phyloP scores from a whole-genome alignment of 495 filamentous ascomycete species.

The Aspergillus asperescens region DNA sequence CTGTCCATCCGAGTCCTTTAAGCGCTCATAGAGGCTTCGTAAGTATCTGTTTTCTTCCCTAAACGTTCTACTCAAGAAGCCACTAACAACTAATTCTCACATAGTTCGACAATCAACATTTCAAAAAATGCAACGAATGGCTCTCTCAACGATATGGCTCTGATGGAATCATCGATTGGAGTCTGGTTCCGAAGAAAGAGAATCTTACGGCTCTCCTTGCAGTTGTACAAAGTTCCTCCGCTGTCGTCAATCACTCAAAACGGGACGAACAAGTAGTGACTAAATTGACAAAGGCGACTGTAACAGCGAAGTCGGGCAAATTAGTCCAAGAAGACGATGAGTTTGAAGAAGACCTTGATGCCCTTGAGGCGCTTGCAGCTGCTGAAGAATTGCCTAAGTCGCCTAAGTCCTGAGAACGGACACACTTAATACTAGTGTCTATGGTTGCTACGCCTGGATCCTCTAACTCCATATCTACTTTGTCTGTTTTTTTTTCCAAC shows the following conservation, averaged over 20 bases:
- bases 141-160: slow-evolving; percentile 68
- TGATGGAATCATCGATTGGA: slow-evolving; percentile 81
- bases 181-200: slow-evolving; percentile 46
- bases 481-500: too few species aligned
- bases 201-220: slow-evolving; percentile 8
- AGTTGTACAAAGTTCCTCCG: slow-evolving; percentile 10
- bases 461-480: not conserved
- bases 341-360: slow-evolving; percentile 39
- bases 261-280: not conserved
- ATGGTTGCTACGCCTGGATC: not conserved
- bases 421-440: not conserved
- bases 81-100: not conserved
- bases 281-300: slow-evolving; percentile 2
- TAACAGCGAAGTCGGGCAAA: not conserved
- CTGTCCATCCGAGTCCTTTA: slow-evolving; percentile 86
- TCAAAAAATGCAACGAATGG: slow-evolving; percentile 87
- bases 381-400: slow-evolving; percentile 15
- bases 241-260: slow-evolving; percentile 15
- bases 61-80: not conserved
- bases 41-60: slow-evolving; percentile 17
- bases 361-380: slow-evolving; percentile 37
- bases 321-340: slow-evolving; percentile 17
- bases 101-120: slow-evolving; percentile 83
- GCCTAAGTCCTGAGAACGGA: not conserved
- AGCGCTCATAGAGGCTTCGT: slow-evolving; percentile 73